A percentile compares a stretch with the other conserved stretches of the same genome.
Conservation (phyloP, 2,329 filamentous ascomycete genomes). For the Clonostachys solani region DNA sequence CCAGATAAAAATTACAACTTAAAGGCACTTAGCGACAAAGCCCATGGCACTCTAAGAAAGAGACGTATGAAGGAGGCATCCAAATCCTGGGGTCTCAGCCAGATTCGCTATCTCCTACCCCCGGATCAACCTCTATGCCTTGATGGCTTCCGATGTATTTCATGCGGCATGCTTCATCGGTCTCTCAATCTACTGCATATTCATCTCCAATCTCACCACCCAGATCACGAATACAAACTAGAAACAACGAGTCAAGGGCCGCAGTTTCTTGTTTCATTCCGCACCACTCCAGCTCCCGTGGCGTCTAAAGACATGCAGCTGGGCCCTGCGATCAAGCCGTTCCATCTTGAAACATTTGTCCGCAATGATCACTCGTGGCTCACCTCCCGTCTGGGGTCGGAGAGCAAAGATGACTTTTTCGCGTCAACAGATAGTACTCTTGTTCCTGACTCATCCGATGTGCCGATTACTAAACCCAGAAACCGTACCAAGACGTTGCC, state of each 20-base stretch:
- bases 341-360: constrained; percentile 38
- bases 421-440: constrained; percentile 5
- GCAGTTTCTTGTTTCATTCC: constrained; percentile 31
- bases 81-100: constrained; percentile 27
- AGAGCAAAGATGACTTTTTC: constrained; percentile 16
- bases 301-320: constrained; percentile 35
- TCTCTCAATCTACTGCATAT: constrained; percentile 41
- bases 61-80: constrained; percentile 19
- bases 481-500: neutral
- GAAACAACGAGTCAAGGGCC: constrained; percentile 28
- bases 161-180: constrained; percentile 42
- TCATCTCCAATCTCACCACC: constrained; percentile 41
- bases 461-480: constrained; percentile 3
- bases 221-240: constrained; percentile 36
- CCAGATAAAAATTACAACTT: constrained; percentile 53
- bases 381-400: constrained; percentile 32
- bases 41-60: constrained; percentile 47
- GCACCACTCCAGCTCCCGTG: constrained; percentile 15
- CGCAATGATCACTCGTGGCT: constrained; percentile 42
- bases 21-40: constrained; percentile 53
- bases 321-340: constrained; percentile 32
- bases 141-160: constrained; percentile 45
- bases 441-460: constrained; percentile 1
- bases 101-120: constrained; percentile 39
- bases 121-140: constrained; percentile 37